These are phyloP conservation scores for Penicillium thymicola DNA, from an alignment of 2,329 filamentous ascomycete species.

Conservation along the genomic window DNA sequence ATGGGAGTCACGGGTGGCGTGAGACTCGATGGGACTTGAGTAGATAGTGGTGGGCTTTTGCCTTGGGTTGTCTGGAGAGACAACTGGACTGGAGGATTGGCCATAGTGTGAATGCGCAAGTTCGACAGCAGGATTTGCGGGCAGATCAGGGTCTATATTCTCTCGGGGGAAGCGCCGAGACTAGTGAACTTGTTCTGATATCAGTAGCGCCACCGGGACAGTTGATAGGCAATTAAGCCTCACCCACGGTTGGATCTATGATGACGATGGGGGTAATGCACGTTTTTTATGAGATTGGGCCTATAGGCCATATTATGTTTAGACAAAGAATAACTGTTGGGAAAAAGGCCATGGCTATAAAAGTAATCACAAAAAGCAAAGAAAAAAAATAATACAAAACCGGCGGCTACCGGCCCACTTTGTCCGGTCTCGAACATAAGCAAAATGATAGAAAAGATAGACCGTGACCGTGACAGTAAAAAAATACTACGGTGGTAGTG, in stretches of 20 bases:
- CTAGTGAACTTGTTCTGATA: constrained; percentile 6
- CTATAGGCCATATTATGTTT: background rate
- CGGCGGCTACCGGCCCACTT: constrained; percentile 5
- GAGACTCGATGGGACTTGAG: constrained; percentile 21
- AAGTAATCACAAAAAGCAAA: constrained; percentile 7
- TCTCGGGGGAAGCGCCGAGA: background rate
- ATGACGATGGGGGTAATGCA: background rate
- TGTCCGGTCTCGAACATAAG: constrained; percentile 17
- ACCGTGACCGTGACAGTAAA: constrained; percentile 3
- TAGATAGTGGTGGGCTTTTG: constrained; percentile 7
- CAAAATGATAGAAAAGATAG: background rate
- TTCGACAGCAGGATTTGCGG: background rate
- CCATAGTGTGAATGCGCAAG: background rate
- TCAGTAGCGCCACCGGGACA: constrained; percentile 17
- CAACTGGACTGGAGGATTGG: constrained; percentile 23
- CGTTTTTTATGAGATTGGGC: background rate
- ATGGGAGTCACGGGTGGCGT: constrained; percentile 39
- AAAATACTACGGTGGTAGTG: constrained; percentile 7
- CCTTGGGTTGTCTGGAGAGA: constrained; percentile 26
- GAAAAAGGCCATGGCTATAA: background rate
- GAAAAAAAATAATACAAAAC: constrained; percentile 1
- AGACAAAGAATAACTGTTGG: background rate
- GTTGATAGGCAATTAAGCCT: constrained; percentile 1
- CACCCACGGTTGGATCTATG: constrained; percentile 1
- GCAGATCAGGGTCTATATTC: background rate